Conservation (phyloP, 768 basidiomycete genomes). For the Panaeolus cyanescens region DNA sequence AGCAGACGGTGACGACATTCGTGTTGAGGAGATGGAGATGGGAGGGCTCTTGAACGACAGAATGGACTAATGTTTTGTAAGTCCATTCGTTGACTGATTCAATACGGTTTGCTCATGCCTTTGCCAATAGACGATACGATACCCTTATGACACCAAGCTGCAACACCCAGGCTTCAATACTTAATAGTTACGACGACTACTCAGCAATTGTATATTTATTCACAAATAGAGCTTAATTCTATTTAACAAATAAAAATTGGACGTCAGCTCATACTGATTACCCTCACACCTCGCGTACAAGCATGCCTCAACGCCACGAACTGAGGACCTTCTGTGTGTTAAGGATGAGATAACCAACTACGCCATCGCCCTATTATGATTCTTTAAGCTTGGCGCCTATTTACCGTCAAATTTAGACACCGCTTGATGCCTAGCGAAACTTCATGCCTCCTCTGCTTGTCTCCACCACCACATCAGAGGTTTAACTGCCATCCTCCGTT, state of each 20-base stretch:
- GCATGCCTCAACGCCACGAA: conserved; percentile 34
- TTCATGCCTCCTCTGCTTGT: no score
- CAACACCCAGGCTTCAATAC: no score
- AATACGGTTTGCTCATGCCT: background rate
- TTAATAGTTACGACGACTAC: no score
- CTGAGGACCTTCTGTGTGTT: conserved; percentile 59
- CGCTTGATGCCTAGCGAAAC: no score
- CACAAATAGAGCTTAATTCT: no score
- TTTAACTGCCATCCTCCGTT: no score
- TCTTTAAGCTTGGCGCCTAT: background rate
- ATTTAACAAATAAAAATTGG: background rate
- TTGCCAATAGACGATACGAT: background rate
- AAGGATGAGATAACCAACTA: conserved; percentile 81
- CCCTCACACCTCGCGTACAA: conserved; percentile 9
- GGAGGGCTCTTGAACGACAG: conserved; percentile 38
- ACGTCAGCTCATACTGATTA: background rate
- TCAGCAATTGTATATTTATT: no score
- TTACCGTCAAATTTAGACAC: no score
- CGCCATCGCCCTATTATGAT: conserved; percentile 49
- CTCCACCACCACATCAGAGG: no score
- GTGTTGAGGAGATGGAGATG: conserved; percentile 61
- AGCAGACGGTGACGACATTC: conserved; percentile 48
- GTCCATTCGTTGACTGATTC: background rate
- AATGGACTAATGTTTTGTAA: conserved; percentile 33
- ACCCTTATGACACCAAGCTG: no score